Evolutionary conservation across 2,329 filamentous ascomycete species (phyloP).

Genomic region (Remersonia thermophila): DNA sequence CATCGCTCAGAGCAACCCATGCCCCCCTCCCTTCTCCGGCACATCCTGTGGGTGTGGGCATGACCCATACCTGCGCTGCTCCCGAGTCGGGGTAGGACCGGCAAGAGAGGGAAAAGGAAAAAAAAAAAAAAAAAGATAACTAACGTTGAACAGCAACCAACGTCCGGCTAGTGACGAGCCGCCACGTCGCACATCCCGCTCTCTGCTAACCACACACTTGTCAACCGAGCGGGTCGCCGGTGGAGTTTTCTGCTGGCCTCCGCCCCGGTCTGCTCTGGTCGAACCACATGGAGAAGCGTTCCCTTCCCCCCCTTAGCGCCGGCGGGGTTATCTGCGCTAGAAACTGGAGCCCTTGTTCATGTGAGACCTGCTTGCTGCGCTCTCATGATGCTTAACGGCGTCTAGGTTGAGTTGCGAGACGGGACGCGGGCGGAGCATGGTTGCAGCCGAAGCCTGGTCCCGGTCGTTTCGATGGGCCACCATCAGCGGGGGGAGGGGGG

Average conservation of each 20-base stretch:
- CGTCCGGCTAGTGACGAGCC: slow-evolving; percentile 13
- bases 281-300: slow-evolving; percentile 1
- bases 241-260: slow-evolving; percentile 5
- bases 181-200: slow-evolving; percentile 16
- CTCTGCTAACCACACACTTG: slow-evolving; percentile 6
- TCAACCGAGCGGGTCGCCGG: slow-evolving; percentile 5
- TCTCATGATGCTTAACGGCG: slow-evolving; percentile 5
- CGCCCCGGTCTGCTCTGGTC: neutral
- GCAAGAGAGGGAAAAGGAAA: too few relatives aligned
- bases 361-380: slow-evolving; percentile 16
- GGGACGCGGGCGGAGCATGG: too few relatives aligned
- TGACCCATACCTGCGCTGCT: too few relatives aligned
- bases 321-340: slow-evolving; percentile 4
- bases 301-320: neutral
- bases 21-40: too few relatives aligned
- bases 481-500: too few relatives aligned
- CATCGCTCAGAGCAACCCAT: too few relatives aligned
- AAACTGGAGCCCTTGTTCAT: slow-evolving; percentile 14
- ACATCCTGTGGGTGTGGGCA: too few relatives aligned
- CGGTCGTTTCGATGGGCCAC: too few relatives aligned
- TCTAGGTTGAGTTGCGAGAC: too few relatives aligned
- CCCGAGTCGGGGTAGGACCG: too few relatives aligned
- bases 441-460: too few relatives aligned
- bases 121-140: too few relatives aligned
- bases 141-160: slow-evolving; percentile 6